Evolutionary conservation across 805 yeast genomes (phyloP), one percentile per base, ranked within the genome.

Genomic region (Candida methanosorbosa): DNA sequence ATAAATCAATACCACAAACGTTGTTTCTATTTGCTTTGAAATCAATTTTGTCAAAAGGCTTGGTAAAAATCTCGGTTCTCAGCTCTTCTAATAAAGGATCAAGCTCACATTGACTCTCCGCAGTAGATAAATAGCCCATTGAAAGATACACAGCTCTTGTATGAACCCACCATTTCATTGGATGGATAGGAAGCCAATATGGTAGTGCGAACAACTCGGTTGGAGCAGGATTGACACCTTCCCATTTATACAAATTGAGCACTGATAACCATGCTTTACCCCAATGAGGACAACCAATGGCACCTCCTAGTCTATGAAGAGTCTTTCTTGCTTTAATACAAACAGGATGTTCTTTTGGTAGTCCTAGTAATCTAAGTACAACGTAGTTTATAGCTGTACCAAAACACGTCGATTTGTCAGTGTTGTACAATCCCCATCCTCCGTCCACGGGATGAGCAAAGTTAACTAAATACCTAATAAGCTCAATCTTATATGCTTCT

Each of bases 101-200:
- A 35, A 81, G 46, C 5, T 68, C 72, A 48, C 86, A 79, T 36
- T 67, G 61, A 25, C 68, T 63, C 37, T 61, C 61, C 21, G 70
- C 66, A 32, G 83, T 63, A 12, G 81, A 75, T 8, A 92, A 54
- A 54, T 90, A 92, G 14, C 96, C 90, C 48, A 90, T 62, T 0
- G 97, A 88, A 23, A 83, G 56, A 49, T 88, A 92, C 17, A 92
- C 84, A 1, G 92, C 95, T 37, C 99, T 67, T 0, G 97, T 88
- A 51, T 92, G 99, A 17, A 90, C 96, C 99, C 99, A 92, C 98
- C 97, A 92, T 52, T 84, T 72, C 24, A 88, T 94, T 1, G 99
- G 98, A 51, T 92, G 97, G 27, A 87, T 65, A 0, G 95, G 94
- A 2, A 81, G 49, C 32, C 66, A 52, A 41, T 86, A 83, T 2